Conservation (phyloP, 768 basidiomycete species). For the Phaffia australis region DNA sequence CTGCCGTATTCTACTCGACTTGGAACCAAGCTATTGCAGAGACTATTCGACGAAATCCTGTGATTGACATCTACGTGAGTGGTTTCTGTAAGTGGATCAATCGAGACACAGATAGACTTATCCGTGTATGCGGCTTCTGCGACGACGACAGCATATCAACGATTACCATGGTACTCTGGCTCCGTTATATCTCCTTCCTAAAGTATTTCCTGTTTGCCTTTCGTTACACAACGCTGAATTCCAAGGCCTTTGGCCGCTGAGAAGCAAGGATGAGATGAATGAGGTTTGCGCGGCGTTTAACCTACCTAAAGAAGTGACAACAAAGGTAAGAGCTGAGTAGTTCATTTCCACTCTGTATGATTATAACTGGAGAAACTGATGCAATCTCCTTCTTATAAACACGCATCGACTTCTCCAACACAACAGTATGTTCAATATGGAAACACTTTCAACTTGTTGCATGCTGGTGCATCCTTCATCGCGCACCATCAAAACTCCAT, state of each 20-base stretch:
- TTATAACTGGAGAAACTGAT: not conserved
- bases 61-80: conserved; percentile 55
- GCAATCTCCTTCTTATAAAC: not conserved
- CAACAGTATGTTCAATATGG: conserved; percentile 78
- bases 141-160: conserved; percentile 25
- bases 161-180: conserved; percentile 87
- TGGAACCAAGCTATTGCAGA: conserved; percentile 97
- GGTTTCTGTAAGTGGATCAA: not conserved
- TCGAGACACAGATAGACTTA: not conserved
- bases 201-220: conserved; percentile 76
- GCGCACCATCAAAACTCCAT: conserved; percentile 83
- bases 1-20: conserved; percentile 94
- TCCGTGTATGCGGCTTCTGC: not conserved
- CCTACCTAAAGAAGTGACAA: conserved; percentile 89
- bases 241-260: conserved; percentile 69
- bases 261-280: conserved; percentile 53
- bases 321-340: conserved; percentile 46
- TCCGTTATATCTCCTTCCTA: conserved; percentile 80
- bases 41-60: conserved; percentile 71
- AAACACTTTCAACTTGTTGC: conserved; percentile 90
- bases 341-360: not conserved
- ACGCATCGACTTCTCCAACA: not conserved
- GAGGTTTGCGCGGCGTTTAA: conserved; percentile 97
- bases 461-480: conserved; percentile 86
- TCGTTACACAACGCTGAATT: conserved; percentile 96